Evolutionary conservation across 2,329 filamentous ascomycete species (phyloP), one percentile per base, ranked within the genome.

Genomic region (Trichoderma sp.): DNA sequence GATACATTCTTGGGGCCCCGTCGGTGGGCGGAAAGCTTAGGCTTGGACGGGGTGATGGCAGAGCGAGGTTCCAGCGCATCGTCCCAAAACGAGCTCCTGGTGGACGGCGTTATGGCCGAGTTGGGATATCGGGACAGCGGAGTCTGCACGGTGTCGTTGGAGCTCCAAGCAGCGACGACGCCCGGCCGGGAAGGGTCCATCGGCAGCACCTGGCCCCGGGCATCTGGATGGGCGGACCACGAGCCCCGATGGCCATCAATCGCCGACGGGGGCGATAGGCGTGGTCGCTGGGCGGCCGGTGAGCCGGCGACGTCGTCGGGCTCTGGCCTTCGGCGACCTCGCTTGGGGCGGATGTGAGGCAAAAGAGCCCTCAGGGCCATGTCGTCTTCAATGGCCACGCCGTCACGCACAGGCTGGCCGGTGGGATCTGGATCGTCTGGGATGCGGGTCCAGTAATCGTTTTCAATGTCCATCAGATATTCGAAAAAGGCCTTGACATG

Each of bases 401-500:
- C 93, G 79, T 97, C 94, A 55, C 94, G 88, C 18, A 88, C 87
- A 37, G 86, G 84, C 49, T 89, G 85, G 30, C 86, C 86, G 43
- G 90, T 83, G 2, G 90, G 87, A 66, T 89, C 86, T 34, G 86
- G 83, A 16, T 86, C 84, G 6, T 85, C 82, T 0, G 94, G 94
- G 28, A 97, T 86, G 43, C 93, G 87, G 18, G 87, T 89, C 83
- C 91, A 97, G 79, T 97, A 97, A 0, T 87, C 81, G 78, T 96
- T 93, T 30, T 87, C 83, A 72, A 93, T 93, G 59, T 89, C 88
- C 71, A 95, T 85, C 24, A 96, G 87, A 77, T 93, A 97, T 77
- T 97, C 93, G 75, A 97, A 97, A 78, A 97, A 97, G 13, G 93
- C 92, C 83, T 97, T 93, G 64, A 97, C 89, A 77, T 97, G 94